phyloP scores from a whole-genome alignment of 2,329 filamentous ascomycete genomes.

The Hypoxylon sp. region DNA sequence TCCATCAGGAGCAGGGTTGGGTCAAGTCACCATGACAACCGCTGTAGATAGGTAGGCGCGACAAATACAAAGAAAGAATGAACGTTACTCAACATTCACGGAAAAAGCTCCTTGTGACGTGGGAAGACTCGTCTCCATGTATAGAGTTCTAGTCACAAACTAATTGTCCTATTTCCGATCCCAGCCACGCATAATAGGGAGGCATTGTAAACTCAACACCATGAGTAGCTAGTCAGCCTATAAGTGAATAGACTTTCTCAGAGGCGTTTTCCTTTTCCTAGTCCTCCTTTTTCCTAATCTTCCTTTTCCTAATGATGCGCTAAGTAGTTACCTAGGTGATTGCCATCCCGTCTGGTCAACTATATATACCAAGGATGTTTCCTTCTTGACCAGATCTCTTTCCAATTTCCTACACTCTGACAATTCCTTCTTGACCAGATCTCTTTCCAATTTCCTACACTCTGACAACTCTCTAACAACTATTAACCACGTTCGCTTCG shows the following conservation, averaged over 20 bases:
- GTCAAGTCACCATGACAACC: not conserved
- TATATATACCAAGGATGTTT: not conserved
- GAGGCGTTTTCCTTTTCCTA: not conserved
- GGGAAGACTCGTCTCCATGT: not conserved
- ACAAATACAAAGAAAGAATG: not conserved
- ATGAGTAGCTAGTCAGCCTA: not conserved
- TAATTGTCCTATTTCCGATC: conserved; percentile 2
- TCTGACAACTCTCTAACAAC: not conserved
- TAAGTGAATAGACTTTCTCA: not conserved
- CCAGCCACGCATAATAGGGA: not conserved
- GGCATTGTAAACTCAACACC: not conserved
- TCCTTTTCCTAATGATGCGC: not conserved
- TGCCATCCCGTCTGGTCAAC: not conserved
- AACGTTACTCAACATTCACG: not conserved
- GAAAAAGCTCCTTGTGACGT: not conserved
- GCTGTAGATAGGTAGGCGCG: not conserved
- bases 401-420: not conserved
- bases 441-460: not conserved
- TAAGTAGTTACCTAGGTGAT: not conserved
- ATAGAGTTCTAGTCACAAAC: not conserved
- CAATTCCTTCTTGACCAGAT: not conserved
- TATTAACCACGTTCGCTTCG: not conserved
- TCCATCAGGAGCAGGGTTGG: not conserved
- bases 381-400: not conserved
- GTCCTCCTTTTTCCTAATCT: not conserved